Evolutionary conservation across 441 rosid species (phyloP).

Genomic region (Jatropha podagrica): DNA sequence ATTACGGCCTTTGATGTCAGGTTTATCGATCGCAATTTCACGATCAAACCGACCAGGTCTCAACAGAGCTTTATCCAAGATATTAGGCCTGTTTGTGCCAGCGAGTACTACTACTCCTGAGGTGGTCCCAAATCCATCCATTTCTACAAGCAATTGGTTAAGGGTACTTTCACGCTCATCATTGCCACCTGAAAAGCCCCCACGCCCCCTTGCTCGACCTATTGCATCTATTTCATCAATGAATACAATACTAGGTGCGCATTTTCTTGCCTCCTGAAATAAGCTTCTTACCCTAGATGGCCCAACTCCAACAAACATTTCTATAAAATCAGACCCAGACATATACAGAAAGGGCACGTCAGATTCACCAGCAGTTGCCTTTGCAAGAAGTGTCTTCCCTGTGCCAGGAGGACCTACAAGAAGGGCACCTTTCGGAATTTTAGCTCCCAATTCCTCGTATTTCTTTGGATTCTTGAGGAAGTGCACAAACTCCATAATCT

Average conservation of each 20-base stretch:
- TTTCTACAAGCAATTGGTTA: constrained; percentile 68
- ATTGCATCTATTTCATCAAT: constrained; percentile 72
- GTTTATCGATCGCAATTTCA: constrained; percentile 58
- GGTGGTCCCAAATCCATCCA: constrained; percentile 79
- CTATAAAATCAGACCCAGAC: constrained; percentile 71
- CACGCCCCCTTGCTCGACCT: constrained; percentile 67
- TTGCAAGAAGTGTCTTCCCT: constrained; percentile 71
- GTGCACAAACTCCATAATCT: constrained; percentile 74
- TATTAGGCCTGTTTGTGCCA: constrained; percentile 66
- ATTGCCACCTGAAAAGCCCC: constrained; percentile 62
- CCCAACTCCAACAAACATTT: constrained; percentile 73
- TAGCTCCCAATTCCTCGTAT: constrained; percentile 65
- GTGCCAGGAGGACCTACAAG: constrained; percentile 73
- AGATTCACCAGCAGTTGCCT: constrained; percentile 76
- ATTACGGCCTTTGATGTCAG: constrained; percentile 61
- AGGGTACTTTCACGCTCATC: constrained; percentile 70
- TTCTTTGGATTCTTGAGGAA: constrained; percentile 68
- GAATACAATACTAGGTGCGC: constrained; percentile 63
- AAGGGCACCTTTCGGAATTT: constrained; percentile 72
- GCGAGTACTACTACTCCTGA: constrained; percentile 68
- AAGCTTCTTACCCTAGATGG: constrained; percentile 70
- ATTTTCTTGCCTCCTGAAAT: constrained; percentile 68
- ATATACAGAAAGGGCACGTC: constrained; percentile 65
- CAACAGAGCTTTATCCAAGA: constrained; percentile 61
- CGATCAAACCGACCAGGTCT: constrained; percentile 73